phyloP scores from a whole-genome alignment of 164 flowering plant genomes.

The Vitis riparia region DNA sequence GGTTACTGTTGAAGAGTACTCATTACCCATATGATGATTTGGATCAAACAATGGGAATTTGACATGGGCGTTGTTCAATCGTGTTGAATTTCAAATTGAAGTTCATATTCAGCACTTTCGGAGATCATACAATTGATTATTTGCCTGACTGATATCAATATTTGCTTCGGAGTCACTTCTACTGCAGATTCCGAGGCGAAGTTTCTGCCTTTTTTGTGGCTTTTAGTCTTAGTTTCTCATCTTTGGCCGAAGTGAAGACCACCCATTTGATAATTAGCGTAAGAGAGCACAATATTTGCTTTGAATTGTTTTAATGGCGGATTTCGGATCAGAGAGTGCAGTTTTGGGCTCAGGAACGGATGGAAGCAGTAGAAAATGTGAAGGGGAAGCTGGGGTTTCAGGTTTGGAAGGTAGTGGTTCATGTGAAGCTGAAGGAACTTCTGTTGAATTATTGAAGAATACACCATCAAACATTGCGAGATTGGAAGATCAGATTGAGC shows the following conservation, averaged over 20 bases:
- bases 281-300: too few relatives aligned
- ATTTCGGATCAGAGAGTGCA: conserved; percentile 12
- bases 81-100: background rate
- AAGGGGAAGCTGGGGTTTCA: conserved; percentile 12
- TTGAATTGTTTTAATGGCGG: conserved; percentile 29
- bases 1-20: too few relatives aligned
- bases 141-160: background rate
- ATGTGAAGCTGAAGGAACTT: conserved; percentile 33
- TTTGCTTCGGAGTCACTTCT: too few relatives aligned
- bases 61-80: background rate
- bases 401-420: conserved; percentile 8
- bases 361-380: conserved; percentile 9
- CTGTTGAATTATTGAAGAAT: conserved; percentile 75
- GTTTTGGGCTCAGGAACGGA: conserved; percentile 10
- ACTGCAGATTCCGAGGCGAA: too few relatives aligned
- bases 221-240: too few relatives aligned
- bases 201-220: too few relatives aligned
- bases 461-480: conserved; percentile 90
- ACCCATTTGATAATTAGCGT: too few relatives aligned
- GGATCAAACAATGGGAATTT: too few relatives aligned
- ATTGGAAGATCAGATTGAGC: conserved; percentile 85
- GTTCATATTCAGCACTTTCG: background rate
- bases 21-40: too few relatives aligned
- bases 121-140: background rate
- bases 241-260: too few relatives aligned